Evolutionary conservation across 176 grass and related monocot species (phyloP).

Genomic region (Hordeum vulgare): DNA sequence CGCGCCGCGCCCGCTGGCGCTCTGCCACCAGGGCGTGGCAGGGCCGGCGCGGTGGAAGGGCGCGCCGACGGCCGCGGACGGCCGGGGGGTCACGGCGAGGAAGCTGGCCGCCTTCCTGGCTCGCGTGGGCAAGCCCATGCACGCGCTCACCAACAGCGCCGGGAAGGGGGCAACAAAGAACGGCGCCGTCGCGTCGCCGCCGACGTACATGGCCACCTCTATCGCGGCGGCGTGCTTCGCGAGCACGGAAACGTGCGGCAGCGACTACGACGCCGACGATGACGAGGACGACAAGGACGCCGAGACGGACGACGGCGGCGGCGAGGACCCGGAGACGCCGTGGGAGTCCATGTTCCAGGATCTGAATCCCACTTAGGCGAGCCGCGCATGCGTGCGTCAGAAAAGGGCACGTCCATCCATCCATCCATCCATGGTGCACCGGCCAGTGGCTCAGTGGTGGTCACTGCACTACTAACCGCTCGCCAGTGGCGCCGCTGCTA

Average conservation of each 20-base stretch:
- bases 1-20: not conserved
- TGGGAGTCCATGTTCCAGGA: slow-evolving; percentile 95
- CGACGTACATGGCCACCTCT: not conserved
- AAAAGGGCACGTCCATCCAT: not conserved
- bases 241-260: not conserved
- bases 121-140: slow-evolving; percentile 17
- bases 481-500: not conserved
- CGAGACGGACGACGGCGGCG: not conserved
- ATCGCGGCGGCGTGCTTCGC: not conserved
- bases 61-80: not conserved
- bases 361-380: slow-evolving; percentile 60
- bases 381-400: not conserved
- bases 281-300: not conserved
- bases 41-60: not conserved
- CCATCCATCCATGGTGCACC: not conserved
- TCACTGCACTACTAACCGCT: not conserved
- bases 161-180: not conserved
- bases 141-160: slow-evolving; percentile 9
- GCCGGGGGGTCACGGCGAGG: not conserved
- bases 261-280: not conserved
- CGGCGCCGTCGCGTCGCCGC: not conserved
- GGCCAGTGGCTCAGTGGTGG: not conserved
- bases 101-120: not conserved
- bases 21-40: not conserved
- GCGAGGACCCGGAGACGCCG: slow-evolving; percentile 29